Evolutionary conservation across 345 rosid genomes (phyloP).

Genomic region (Heritiera fomes): DNA sequence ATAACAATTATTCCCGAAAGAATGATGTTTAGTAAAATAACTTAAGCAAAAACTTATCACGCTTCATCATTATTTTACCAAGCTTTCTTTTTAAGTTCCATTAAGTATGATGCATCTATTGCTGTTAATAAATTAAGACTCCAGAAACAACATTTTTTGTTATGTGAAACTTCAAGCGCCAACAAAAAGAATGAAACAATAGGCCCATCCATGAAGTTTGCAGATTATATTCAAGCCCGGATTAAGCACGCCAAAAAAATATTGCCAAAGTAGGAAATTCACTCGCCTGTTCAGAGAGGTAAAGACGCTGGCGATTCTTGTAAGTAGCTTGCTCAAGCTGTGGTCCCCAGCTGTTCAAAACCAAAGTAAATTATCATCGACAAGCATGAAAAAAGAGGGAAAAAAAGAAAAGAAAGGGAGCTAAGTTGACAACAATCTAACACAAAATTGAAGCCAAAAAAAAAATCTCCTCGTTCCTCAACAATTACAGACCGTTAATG

Average conservation of each 20-base stretch:
- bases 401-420: not conserved
- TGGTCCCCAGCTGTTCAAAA: slow-evolving; percentile 73
- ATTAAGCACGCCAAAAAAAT: not conserved
- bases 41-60: slow-evolving; percentile 1
- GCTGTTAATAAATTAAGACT: not conserved
- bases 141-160: not conserved
- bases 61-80: not conserved
- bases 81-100: not conserved
- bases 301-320: slow-evolving; percentile 85
- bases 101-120: not conserved
- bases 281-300: slow-evolving; percentile 77
- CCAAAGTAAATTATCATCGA: slow-evolving; percentile 20
- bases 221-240: not conserved
- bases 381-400: not conserved
- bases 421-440: slow-evolving; percentile 2
- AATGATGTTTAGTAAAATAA: not conserved
- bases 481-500: not conserved
- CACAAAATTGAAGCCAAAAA: not conserved
- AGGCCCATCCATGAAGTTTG: not conserved
- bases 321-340: slow-evolving; percentile 81
- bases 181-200: not conserved
- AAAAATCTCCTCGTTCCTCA: not conserved
- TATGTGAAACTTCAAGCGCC: slow-evolving; percentile 2
- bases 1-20: not conserved
- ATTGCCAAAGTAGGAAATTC: not conserved